Percentiles rank a stretch among this genome's conserved stretches.
Evolutionary conservation across 768 basidiomycete genomes (phyloP).

Genomic region (Lactarius trivialis): DNA sequence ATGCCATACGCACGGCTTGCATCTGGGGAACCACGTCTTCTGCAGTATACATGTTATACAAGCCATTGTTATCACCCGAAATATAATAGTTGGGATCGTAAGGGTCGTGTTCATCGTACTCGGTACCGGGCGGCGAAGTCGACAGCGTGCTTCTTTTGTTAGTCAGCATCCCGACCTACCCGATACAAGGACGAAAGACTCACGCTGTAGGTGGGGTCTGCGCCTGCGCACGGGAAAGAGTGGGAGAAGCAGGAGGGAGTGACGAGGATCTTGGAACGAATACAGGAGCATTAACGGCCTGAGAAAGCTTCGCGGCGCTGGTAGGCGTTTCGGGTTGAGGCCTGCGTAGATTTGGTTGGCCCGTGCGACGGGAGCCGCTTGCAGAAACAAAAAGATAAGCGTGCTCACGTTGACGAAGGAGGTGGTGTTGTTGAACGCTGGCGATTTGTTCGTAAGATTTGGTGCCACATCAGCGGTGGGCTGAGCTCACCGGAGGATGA

Average conservation of each 20-base stretch:
- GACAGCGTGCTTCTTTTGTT: slow-evolving; percentile 15
- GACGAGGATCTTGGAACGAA: slow-evolving; percentile 65
- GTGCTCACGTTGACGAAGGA: slow-evolving; percentile 19
- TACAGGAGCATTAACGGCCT: slow-evolving; percentile 77
- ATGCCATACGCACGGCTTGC: slow-evolving; percentile 28
- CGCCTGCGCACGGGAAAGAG: slow-evolving; percentile 22
- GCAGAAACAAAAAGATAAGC: background rate
- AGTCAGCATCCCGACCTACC: background rate
- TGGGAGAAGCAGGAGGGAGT: slow-evolving; percentile 25
- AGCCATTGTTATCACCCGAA: slow-evolving; percentile 24
- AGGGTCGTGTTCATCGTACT: slow-evolving; percentile 29
- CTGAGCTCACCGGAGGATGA: slow-evolving; percentile 60
- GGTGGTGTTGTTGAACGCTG: slow-evolving; percentile 23
- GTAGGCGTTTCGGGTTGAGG: slow-evolving; percentile 23
- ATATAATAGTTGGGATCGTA: slow-evolving; percentile 28
- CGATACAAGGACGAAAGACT: background rate
- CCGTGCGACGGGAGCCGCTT: background rate
- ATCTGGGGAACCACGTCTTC: slow-evolving; percentile 31
- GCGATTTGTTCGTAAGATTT: background rate
- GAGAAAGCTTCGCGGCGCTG: slow-evolving; percentile 37
- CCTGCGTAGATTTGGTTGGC: slow-evolving; percentile 4
- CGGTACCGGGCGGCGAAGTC: slow-evolving; percentile 22
- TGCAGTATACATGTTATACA: slow-evolving; percentile 24
- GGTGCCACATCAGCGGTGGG: background rate
- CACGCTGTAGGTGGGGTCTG: slow-evolving; percentile 22